Base-by-base conservation (phyloP, 2,329 filamentous ascomycete genomes). In the Xylariaceae sp. region DNA sequence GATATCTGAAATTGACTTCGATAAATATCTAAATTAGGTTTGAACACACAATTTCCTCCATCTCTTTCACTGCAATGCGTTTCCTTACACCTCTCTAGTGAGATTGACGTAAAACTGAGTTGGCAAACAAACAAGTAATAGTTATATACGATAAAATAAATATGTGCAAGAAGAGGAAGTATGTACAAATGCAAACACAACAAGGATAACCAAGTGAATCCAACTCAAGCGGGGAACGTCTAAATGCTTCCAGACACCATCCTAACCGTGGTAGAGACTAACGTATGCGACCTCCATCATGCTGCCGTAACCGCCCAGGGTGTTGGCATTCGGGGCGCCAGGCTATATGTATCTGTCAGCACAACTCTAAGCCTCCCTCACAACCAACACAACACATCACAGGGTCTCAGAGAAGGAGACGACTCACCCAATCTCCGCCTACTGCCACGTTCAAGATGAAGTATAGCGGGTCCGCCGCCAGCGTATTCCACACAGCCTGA, bases 211-310 rank as follows among this genome's bases (percentile, higher is more conserved):
- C 15, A n/a, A 17, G 6, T 11, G 6, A 26, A 26, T 26, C 22
- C 22, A 26, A 6, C 22, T 26, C n/a, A 26, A 11, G 11, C 11
- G 22, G 22, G 11, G 11, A 26, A 26, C 11, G 22, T 11, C 11
- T 11, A 26, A 26, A 26, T 11, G 22, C 6, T 11, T 6, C 22
- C 22, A 26, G 11, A 26, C 22, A 26, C 22, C 22, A 6, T 11
- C 22, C 11, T 11, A 26, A 26, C 6, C 22, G 22, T 26, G 22
- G 48, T 61, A 61, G 0, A 59, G 55, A 13, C 71, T 71, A 13
- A 76, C 70, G 44, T 77, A 76, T 34, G 63, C 66, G 18, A 76
- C 64, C 55, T 78, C 74, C 67, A 78, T 71, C 60, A 72, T 69
- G 53, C 62, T 68, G 31, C 66, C 71, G 15, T 55, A 68, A 19